phyloP scores from a whole-genome alignment of 2,329 filamentous ascomycete species.

The Tolypocladium tropicale region DNA sequence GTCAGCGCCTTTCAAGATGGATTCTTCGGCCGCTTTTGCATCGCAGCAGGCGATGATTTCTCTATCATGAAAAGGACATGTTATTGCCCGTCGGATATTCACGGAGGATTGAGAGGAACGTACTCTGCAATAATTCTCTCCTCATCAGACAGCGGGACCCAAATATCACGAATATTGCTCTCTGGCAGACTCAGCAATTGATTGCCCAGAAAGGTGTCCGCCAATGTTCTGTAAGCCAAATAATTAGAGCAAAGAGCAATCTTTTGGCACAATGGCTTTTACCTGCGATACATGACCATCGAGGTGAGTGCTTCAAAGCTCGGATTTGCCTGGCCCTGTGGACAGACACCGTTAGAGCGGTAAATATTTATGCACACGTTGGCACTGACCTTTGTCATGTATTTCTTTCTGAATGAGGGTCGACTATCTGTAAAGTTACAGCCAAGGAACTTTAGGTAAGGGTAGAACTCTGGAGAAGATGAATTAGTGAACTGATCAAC shows the following conservation, averaged over 20 bases:
- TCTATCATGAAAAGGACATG: not conserved
- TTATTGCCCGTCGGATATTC: accelerated
- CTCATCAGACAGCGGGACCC: conserved; percentile 12
- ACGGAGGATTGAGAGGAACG: too few species aligned
- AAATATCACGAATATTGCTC: conserved; percentile 7
- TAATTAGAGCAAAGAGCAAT: too few species aligned
- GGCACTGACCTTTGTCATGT: conserved; percentile 7
- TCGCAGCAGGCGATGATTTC: not conserved
- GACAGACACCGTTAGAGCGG: too few species aligned
- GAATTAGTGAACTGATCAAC: conserved; percentile 6
- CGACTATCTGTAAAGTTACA: conserved; percentile 5
- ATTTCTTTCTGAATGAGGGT: conserved; percentile 7
- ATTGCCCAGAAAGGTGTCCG: conserved; percentile 16
- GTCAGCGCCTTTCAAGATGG: too few species aligned
- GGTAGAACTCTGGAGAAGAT: conserved; percentile 19
- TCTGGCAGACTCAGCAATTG: conserved; percentile 15
- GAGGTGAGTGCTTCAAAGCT: conserved; percentile 11
- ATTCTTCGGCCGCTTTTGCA: too few species aligned
- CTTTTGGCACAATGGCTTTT: not conserved
- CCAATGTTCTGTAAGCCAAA: conserved; percentile 9
- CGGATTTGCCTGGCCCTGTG: conserved; percentile 5
- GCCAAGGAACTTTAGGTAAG: conserved; percentile 22
- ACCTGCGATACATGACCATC: conserved; percentile 19
- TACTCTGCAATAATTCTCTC: conserved; percentile 13
- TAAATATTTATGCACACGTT: too few species aligned